Evolutionary conservation across 495 filamentous ascomycete species (phyloP).

Genomic region (Podospora pseudopauciseta): DNA sequence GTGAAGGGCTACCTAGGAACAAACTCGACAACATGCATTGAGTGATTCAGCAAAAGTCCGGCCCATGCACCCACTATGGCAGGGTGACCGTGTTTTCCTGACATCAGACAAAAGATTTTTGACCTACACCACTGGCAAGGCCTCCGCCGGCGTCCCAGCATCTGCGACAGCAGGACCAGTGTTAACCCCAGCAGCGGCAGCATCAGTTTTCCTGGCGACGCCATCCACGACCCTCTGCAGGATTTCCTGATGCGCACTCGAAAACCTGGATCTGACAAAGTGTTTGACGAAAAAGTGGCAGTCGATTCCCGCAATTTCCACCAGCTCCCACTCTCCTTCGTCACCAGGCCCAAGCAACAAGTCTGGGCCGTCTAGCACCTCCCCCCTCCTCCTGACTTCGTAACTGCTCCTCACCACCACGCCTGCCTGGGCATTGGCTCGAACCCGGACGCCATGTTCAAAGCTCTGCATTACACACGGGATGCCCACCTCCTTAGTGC

Average conservation of each 20-base stretch:
- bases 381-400: constrained; percentile 30
- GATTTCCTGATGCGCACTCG: constrained; percentile 27
- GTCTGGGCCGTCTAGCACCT: constrained; percentile 15
- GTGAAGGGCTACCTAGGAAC: not conserved
- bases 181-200: not conserved
- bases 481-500: constrained; percentile 30
- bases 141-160: not conserved
- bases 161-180: not conserved
- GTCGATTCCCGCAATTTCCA: constrained; percentile 31
- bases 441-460: constrained; percentile 31
- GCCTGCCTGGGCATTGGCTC: constrained; percentile 29
- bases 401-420: constrained; percentile 37
- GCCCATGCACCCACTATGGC: not conserved
- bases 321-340: constrained; percentile 34
- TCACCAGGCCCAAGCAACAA: constrained; percentile 9
- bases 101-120: not conserved
- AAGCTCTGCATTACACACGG: constrained; percentile 36
- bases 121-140: not conserved
- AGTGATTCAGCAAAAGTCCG: not conserved
- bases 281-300: constrained; percentile 30
- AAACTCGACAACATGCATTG: constrained; percentile 1
- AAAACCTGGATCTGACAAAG: constrained; percentile 32
- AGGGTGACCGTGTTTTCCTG: not conserved
- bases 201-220: constrained; percentile 8
- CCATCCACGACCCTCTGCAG: constrained; percentile 24